phyloP scores from a whole-genome alignment of 768 basidiomycete species.

The Coprinopsis sp. region DNA sequence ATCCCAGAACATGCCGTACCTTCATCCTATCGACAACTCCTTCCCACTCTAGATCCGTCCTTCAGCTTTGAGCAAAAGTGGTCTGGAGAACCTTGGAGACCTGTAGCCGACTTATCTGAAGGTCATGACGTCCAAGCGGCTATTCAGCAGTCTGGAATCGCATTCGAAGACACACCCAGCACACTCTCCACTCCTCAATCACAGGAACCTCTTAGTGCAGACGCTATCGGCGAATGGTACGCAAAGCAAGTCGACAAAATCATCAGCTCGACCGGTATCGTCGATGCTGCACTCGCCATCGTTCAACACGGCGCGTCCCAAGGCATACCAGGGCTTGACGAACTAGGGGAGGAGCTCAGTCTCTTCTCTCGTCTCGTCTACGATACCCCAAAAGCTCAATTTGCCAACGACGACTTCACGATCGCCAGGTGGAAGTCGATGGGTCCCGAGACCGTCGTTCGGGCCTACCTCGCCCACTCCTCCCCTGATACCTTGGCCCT shows the following conservation, averaged over 20 bases:
- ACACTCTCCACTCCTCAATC: slow-evolving; percentile 1
- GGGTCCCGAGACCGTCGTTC: slow-evolving; percentile 58
- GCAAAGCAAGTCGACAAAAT: slow-evolving; percentile 54
- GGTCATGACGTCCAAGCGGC: slow-evolving; percentile 35
- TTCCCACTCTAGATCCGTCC: slow-evolving; percentile 56
- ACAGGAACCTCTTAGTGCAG: slow-evolving; percentile 35
- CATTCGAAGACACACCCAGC: slow-evolving; percentile 12
- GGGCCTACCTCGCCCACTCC: slow-evolving; percentile 73
- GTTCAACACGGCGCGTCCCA: slow-evolving; percentile 85
- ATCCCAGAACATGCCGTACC: slow-evolving; percentile 76
- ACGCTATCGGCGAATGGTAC: slow-evolving; percentile 74
- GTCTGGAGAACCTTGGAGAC: slow-evolving; percentile 42
- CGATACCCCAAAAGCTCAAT: slow-evolving; percentile 54
- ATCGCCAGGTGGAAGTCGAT: slow-evolving; percentile 69
- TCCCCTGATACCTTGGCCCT: slow-evolving; percentile 56
- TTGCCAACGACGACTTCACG: slow-evolving; percentile 63
- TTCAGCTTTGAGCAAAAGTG: slow-evolving; percentile 39
- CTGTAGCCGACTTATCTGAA: slow-evolving; percentile 58
- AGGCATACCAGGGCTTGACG: slow-evolving; percentile 73
- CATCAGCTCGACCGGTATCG: slow-evolving; percentile 63
- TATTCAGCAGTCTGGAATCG: slow-evolving; percentile 25
- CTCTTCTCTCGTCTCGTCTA: slow-evolving; percentile 86
- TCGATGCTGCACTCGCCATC: slow-evolving; percentile 73
- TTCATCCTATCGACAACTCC: slow-evolving; percentile 50
- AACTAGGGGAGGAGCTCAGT: slow-evolving; percentile 86